Evolutionary conservation across 108 stramenopile genomes (phyloP).

Genomic region (Pelagomonas calceolata): DNA sequence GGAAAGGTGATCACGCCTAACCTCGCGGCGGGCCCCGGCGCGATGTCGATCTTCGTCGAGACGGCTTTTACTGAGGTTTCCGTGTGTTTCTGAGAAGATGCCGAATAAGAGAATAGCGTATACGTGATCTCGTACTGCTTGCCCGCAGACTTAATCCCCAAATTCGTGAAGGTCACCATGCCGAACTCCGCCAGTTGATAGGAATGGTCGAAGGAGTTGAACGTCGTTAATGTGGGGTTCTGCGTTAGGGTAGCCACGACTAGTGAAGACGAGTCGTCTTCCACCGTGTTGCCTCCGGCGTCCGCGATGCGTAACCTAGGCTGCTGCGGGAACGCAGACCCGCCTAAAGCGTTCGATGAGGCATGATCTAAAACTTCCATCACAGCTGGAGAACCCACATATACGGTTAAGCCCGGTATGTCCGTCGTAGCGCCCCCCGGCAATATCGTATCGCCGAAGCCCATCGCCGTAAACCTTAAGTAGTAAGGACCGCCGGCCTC

Average conservation of each 20-base stretch:
- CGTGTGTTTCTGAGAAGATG: background rate
- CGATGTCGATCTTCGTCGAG: background rate
- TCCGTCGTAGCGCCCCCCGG: background rate
- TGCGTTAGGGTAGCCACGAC: background rate
- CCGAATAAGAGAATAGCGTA: background rate
- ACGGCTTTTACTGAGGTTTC: background rate
- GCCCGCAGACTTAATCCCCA: background rate
- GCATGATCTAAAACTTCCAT: background rate
- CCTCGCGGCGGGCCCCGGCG: slow-evolving; percentile 4
- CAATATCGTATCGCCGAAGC: background rate
- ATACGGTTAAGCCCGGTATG: background rate
- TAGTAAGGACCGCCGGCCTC: background rate
- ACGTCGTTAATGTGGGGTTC: background rate
- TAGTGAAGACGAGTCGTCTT: background rate
- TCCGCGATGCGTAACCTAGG: background rate
- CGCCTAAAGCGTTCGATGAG: background rate
- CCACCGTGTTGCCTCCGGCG: background rate
- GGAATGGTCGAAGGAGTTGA: background rate
- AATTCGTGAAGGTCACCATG: background rate
- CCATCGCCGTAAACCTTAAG: background rate
- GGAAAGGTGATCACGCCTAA: slow-evolving; percentile 25
- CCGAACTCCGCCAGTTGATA: background rate
- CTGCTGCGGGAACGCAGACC: background rate
- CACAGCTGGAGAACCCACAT: background rate
- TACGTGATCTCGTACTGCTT: background rate